Conservation (phyloP, 345 rosid species). For the Salix viminalis region DNA sequence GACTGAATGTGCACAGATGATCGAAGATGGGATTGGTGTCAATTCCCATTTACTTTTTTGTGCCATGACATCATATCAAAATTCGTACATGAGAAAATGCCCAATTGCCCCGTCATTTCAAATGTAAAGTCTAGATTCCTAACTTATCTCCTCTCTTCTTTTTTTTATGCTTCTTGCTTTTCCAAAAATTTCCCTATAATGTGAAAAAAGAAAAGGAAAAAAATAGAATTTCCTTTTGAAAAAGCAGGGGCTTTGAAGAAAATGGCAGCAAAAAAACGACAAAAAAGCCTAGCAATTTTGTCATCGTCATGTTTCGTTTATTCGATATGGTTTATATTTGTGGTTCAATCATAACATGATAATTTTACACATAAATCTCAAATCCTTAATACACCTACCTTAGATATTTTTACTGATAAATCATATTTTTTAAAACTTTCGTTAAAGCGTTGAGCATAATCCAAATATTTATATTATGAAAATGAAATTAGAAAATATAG, state of each 20-base stretch:
- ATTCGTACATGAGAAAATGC: neutral
- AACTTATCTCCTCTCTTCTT: neutral
- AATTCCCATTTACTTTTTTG: neutral
- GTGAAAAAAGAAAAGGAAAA: neutral
- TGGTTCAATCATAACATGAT: too few relatives aligned
- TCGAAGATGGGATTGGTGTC: neutral
- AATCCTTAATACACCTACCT: too few relatives aligned
- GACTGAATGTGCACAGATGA: neutral
- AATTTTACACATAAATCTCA: too few relatives aligned
- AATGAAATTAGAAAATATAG: too few relatives aligned
- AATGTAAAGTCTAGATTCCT: neutral
- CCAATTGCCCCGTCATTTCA: neutral
- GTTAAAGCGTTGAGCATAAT: fast-evolving
- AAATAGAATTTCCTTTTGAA: neutral
- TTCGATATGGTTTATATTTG: too few relatives aligned
- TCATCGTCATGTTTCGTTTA: too few relatives aligned
- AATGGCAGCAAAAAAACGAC: too few relatives aligned
- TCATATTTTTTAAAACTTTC: too few relatives aligned
- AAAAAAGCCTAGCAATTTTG: too few relatives aligned
- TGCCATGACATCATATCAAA: neutral
- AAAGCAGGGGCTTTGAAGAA: too few relatives aligned
- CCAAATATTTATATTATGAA: too few relatives aligned
- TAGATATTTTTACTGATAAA: too few relatives aligned
- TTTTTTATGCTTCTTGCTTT: neutral
- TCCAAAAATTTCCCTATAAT: neutral